phyloP scores from a whole-genome alignment of 73 alveolate species.

The Paramecium sonneborni region DNA sequence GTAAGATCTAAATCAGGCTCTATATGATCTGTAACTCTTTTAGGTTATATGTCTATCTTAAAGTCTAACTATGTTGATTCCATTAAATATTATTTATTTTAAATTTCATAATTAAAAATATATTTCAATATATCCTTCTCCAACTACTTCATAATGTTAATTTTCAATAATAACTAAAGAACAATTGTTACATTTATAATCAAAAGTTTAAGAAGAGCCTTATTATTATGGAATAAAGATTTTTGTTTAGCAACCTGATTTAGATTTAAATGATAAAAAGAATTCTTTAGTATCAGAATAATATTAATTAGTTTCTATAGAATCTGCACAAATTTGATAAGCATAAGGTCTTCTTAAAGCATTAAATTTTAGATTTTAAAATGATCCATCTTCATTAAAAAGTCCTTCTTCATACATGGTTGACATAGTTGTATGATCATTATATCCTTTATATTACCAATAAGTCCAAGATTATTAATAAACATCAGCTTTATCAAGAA shows the following conservation, averaged over 20 bases:
- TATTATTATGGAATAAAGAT: background rate
- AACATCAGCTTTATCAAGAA: constrained; percentile 67
- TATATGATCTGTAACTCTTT: background rate
- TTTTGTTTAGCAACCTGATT: background rate
- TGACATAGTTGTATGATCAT: constrained; percentile 82
- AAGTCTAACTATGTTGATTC: constrained; percentile 11
- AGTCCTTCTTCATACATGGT: constrained; percentile 72
- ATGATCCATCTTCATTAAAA: constrained; percentile 74
- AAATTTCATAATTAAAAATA: background rate
- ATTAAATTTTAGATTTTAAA: constrained; percentile 69
- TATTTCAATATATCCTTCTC: background rate
- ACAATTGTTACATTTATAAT: background rate
- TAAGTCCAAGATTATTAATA: constrained; percentile 77
- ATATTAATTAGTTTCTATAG: constrained; percentile 35
- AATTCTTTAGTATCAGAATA: background rate
- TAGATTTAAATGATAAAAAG: background rate
- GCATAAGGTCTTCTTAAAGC: constrained; percentile 77
- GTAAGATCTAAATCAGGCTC: constrained; percentile 43
- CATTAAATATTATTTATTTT: background rate
- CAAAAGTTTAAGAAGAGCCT: background rate
- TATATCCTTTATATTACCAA: constrained; percentile 83
- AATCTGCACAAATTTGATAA: constrained; percentile 71
- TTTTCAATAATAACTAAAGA: background rate
- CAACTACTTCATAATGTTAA: background rate
- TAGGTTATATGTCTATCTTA: constrained; percentile 2